Conservation (phyloP, 768 basidiomycete genomes). For the Xerocomellus dryophilus region DNA sequence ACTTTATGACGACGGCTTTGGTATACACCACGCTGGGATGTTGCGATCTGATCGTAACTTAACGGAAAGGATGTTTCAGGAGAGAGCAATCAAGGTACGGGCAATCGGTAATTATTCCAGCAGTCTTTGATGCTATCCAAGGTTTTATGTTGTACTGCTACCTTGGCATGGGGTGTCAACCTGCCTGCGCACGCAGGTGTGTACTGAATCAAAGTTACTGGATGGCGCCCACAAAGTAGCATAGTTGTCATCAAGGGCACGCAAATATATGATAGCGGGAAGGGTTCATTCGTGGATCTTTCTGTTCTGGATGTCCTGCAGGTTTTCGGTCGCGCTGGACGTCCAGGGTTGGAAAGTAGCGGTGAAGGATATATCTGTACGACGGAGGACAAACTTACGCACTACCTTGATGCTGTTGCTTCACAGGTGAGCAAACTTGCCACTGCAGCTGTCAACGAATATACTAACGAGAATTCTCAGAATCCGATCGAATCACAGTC, state of each 20-base stretch:
- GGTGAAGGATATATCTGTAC: conserved; percentile 98
- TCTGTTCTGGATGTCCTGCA: conserved; percentile 95
- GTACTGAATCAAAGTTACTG: conserved; percentile 16
- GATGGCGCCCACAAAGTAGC: conserved; percentile 7
- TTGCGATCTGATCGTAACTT: conserved; percentile 89
- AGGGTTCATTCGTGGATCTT: conserved; percentile 88
- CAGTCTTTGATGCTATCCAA: conserved; percentile 29
- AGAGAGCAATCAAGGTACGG: conserved; percentile 82
- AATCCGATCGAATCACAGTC: conserved; percentile 96
- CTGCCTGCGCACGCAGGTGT: conserved; percentile 93
- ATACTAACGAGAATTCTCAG: conserved; percentile 36
- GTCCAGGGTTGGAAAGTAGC: conserved; percentile 82
- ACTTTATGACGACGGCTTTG: conserved; percentile 88
- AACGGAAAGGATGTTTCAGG: conserved; percentile 93
- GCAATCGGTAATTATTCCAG: background rate
- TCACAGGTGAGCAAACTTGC: conserved; percentile 59
- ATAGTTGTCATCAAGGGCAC: conserved; percentile 96
- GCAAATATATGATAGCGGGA: conserved; percentile 88
- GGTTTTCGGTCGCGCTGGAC: conserved; percentile 95
- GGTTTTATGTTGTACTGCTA: conserved; percentile 98
- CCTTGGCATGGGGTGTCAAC: conserved; percentile 99
- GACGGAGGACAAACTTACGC: conserved; percentile 85
- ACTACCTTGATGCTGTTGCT: conserved; percentile 85
- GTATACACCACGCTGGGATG: conserved; percentile 99
- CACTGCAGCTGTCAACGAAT: background rate